Evolutionary conservation across 495 filamentous ascomycete genomes (phyloP).

Genomic region (Geopyxis carbonaria): DNA sequence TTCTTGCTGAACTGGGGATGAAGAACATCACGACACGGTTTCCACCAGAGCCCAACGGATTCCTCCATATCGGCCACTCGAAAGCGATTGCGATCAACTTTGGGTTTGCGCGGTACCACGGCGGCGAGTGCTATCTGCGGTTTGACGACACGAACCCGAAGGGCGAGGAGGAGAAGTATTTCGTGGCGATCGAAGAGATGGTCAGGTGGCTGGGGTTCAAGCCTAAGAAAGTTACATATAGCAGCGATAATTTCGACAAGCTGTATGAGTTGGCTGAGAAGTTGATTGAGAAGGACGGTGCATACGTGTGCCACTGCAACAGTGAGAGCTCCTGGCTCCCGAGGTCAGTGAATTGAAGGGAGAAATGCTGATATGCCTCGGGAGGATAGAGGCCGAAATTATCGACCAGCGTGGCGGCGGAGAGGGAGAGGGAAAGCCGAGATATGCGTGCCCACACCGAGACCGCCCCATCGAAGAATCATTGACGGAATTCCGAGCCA

Average conservation of each 20-base stretch:
- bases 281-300: constrained; percentile 52
- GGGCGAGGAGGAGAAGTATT: constrained; percentile 63
- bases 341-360: constrained; percentile 29
- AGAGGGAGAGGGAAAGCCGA: constrained; percentile 40
- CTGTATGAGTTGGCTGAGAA: constrained; percentile 82
- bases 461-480: constrained; percentile 58
- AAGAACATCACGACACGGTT: too few species aligned
- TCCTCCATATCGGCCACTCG: constrained; percentile 76
- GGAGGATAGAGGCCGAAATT: constrained; percentile 56
- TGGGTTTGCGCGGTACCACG: constrained; percentile 75
- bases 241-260: constrained; percentile 62
- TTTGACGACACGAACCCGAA: constrained; percentile 80
- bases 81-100: constrained; percentile 98
- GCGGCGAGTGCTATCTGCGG: constrained; percentile 51
- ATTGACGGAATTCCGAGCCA: constrained; percentile 64
- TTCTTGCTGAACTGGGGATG: too few species aligned
- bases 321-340: too few species aligned
- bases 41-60: constrained; percentile 65
- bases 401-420: constrained; percentile 69
- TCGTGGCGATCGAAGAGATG: constrained; percentile 59
- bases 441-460: constrained; percentile 66
- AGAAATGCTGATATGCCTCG: constrained; percentile 5
- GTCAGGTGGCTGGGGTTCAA: constrained; percentile 70
- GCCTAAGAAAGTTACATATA: constrained; percentile 61
- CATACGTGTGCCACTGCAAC: constrained; percentile 63